A percentile compares a stretch with the other conserved stretches of the same genome.
These are phyloP conservation scores for Karstenula rhodostoma DNA, from an alignment of 2,329 filamentous ascomycete genomes.

Conservation along the genomic window DNA sequence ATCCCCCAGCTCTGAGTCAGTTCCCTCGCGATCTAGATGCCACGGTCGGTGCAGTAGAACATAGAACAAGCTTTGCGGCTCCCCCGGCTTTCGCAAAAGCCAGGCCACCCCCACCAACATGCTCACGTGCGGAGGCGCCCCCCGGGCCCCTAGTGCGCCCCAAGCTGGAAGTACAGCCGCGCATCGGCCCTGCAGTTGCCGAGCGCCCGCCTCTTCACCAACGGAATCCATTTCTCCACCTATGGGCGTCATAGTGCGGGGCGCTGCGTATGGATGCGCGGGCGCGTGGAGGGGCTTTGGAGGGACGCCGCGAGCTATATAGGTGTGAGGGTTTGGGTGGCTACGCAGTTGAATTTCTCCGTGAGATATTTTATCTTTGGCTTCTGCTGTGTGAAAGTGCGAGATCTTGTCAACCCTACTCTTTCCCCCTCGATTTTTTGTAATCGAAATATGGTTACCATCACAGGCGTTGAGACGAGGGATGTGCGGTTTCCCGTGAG, in stretches of 20 bases:
- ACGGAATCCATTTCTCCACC: constrained; percentile 29
- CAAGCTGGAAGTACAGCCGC: constrained; percentile 4
- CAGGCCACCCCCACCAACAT: constrained; percentile 2
- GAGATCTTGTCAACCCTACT: neutral
- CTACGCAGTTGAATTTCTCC: constrained; percentile 3
- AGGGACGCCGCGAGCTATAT: constrained; percentile 6
- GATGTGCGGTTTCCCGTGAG: constrained; percentile 60
- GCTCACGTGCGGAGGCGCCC: neutral
- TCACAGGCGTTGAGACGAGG: constrained; percentile 55
- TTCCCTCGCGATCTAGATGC: neutral
- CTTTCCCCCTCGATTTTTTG: too few relatives aligned
- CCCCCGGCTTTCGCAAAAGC: constrained; percentile 4
- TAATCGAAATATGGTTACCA: constrained; percentile 58
- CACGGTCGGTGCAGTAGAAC: neutral
- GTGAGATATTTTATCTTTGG: neutral
- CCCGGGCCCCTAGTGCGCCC: neutral
- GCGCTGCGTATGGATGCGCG: constrained; percentile 11
- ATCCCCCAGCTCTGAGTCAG: neutral
- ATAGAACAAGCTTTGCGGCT: constrained; percentile 14
- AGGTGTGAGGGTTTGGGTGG: too few relatives aligned
- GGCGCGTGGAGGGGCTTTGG: neutral
- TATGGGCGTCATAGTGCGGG: constrained; percentile 19
- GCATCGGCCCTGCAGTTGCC: constrained; percentile 12
- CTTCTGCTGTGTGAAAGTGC: neutral
- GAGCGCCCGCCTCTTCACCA: neutral